Percentiles rank a stretch among this genome's conserved stretches.
Evolutionary conservation across 345 rosid genomes (phyloP).

Genomic region (Erysimum cheiranthoides): DNA sequence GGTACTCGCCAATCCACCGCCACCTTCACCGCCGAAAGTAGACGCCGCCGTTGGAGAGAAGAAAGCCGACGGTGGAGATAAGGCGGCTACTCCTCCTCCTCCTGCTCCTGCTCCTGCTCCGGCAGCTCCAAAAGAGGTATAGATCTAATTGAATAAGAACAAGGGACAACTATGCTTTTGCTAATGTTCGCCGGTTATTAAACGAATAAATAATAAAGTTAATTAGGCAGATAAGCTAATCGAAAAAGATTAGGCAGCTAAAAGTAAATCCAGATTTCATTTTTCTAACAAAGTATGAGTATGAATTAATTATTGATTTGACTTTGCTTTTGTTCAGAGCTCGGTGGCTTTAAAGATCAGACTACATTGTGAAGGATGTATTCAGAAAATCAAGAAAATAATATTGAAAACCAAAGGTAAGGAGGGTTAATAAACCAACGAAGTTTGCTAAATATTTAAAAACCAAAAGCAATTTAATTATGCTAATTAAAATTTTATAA

Average conservation of each 20-base stretch:
- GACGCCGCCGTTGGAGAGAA: slow-evolving; percentile 43
- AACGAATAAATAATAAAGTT: no score
- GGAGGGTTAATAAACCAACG: slow-evolving; percentile 2
- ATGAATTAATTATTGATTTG: slow-evolving; percentile 10
- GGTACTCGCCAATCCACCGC: slow-evolving; percentile 56
- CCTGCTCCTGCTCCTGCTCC: slow-evolving; percentile 45
- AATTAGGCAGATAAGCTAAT: slow-evolving; percentile 12
- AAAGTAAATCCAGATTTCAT: neutral
- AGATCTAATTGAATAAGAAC: slow-evolving; percentile 13
- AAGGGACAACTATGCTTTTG: slow-evolving; percentile 17
- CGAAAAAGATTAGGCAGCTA: slow-evolving; percentile 14
- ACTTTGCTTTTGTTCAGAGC: slow-evolving; percentile 47
- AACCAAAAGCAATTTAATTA: neutral
- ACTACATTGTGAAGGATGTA: slow-evolving; percentile 78
- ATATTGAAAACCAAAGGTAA: slow-evolving; percentile 57
- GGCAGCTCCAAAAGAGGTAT: slow-evolving; percentile 40
- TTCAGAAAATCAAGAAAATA: slow-evolving; percentile 55
- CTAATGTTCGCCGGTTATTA: neutral
- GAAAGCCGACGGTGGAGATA: slow-evolving; percentile 48
- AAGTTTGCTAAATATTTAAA: neutral
- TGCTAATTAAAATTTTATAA: slow-evolving; percentile 7
- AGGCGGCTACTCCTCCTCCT: slow-evolving; percentile 46
- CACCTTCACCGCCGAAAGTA: slow-evolving; percentile 46
- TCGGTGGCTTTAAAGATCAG: slow-evolving; percentile 60
- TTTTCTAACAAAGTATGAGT: neutral